Conservation (phyloP, 257 asterid genomes). For the Vinca minor region DNA sequence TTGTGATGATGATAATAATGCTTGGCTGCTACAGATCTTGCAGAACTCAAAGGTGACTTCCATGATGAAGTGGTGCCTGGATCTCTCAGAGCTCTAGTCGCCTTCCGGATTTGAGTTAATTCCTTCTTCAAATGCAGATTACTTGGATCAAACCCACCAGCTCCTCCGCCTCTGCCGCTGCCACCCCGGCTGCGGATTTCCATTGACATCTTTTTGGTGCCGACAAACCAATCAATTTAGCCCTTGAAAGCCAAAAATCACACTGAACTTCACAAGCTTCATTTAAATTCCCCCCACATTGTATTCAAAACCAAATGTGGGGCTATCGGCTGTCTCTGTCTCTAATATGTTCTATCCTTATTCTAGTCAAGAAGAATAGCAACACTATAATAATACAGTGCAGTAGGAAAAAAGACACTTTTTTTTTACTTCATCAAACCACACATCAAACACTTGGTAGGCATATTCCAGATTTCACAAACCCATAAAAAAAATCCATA, state of each 20-base stretch:
- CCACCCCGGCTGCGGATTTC: conserved; percentile 29
- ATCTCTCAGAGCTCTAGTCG: conserved; percentile 71
- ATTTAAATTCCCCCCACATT: conserved; percentile 17
- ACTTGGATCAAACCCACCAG: conserved; percentile 63
- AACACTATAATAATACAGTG: neutral
- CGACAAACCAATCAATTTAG: conserved; percentile 7
- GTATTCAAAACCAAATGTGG: conserved; percentile 9
- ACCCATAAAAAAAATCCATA: neutral
- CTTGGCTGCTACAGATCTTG: conserved; percentile 56
- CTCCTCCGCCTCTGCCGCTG: neutral
- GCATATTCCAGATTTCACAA: conserved; percentile 1
- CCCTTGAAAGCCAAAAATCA: neutral
- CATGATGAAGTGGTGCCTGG: conserved; percentile 90
- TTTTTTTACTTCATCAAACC: neutral
- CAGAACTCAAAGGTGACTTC: conserved; percentile 68
- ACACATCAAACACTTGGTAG: neutral
- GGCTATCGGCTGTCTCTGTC: neutral
- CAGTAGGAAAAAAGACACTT: neutral
- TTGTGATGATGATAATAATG: conserved; percentile 58
- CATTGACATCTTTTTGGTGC: conserved; percentile 7
- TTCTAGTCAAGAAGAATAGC: neutral
- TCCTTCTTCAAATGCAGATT: conserved; percentile 94
- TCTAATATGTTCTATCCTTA: neutral
- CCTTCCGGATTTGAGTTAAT: conserved; percentile 81
- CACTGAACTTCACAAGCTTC: conserved; percentile 11